These are phyloP conservation scores for Zygnema cylindricum DNA, from an alignment of 139 green algal species.

Conservation along the genomic window DNA sequence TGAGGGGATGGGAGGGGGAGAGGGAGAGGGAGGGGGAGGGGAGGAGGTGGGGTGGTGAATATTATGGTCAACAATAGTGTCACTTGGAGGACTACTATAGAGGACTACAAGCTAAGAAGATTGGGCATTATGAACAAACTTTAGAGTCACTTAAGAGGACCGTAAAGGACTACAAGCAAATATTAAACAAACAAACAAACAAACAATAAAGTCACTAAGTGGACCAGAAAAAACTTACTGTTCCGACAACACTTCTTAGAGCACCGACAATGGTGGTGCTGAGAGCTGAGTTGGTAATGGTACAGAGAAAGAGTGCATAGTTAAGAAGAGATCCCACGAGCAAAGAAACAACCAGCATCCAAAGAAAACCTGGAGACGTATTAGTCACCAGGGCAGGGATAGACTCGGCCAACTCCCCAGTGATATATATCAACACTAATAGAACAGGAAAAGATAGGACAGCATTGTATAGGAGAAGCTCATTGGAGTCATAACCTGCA, in stretches of 20 bases:
- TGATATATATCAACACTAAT: constrained; percentile 57
- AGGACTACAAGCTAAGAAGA: too few species aligned
- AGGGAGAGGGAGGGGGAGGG: too few species aligned
- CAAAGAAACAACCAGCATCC: constrained; percentile 39
- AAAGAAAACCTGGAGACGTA: constrained; percentile 6
- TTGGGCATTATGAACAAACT: too few species aligned
- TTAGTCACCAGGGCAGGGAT: constrained; percentile 20
- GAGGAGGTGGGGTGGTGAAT: too few species aligned
- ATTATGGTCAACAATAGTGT: too few species aligned
- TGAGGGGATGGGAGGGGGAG: too few species aligned
- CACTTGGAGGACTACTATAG: too few species aligned
- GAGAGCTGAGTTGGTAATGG: constrained; percentile 75
- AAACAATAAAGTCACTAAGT: not conserved
- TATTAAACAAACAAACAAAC: too few species aligned
- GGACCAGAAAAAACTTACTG: constrained; percentile 29
- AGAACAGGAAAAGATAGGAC: constrained; percentile 73
- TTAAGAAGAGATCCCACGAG: constrained; percentile 70
- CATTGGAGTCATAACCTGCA: constrained; percentile 51
- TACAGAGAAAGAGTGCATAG: constrained; percentile 78
- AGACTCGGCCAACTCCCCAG: constrained; percentile 63
- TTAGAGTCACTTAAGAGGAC: too few species aligned
- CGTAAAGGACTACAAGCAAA: too few species aligned
- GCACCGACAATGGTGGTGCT: constrained; percentile 84
- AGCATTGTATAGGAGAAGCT: constrained; percentile 79
- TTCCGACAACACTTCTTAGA: constrained; percentile 66